A percentile compares a stretch with the other conserved stretches of the same genome.
Conservation (phyloP, 2,329 filamentous ascomycete genomes). For the Coleophoma eucalyptorum region DNA sequence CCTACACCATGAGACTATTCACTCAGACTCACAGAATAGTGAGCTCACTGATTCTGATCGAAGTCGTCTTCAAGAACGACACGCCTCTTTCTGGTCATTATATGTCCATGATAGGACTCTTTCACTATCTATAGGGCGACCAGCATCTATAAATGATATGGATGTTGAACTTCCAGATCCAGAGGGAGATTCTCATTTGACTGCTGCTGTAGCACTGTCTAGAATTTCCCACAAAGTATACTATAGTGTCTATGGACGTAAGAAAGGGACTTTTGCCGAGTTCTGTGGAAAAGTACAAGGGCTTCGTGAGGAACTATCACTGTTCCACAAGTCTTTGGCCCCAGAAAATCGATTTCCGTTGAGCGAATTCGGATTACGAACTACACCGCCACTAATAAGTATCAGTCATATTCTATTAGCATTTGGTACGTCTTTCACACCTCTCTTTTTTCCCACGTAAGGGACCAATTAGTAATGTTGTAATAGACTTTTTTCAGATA, state of each 20-base stretch:
- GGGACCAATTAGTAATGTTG: neutral
- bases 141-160: conserved; percentile 5
- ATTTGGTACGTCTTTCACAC: too few species aligned
- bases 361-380: neutral
- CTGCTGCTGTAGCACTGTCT: neutral
- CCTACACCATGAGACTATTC: neutral
- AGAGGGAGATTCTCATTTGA: neutral
- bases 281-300: conserved; percentile 5
- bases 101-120: conserved; percentile 4
- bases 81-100: conserved; percentile 6
- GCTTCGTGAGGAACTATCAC: conserved; percentile 2
- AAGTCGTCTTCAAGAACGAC: conserved; percentile 1
- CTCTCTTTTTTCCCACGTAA: too few species aligned
- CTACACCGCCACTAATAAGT: neutral
- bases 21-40: neutral
- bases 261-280: conserved; percentile 1
- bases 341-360: conserved; percentile 1
- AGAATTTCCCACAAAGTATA: conserved; percentile 6
- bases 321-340: conserved; percentile 4
- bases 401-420: too few species aligned
- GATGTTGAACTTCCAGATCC: conserved; percentile 4
- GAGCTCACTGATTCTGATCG: neutral
- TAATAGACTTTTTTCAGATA: conserved; percentile 4
- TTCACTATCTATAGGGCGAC: conserved; percentile 7
- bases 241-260: conserved; percentile 4